A percentile compares a stretch with the other conserved stretches of the same genome.
Evolutionary conservation across 2,329 filamentous ascomycete species (phyloP).

Genomic region (Hymenoscyphus repandus): DNA sequence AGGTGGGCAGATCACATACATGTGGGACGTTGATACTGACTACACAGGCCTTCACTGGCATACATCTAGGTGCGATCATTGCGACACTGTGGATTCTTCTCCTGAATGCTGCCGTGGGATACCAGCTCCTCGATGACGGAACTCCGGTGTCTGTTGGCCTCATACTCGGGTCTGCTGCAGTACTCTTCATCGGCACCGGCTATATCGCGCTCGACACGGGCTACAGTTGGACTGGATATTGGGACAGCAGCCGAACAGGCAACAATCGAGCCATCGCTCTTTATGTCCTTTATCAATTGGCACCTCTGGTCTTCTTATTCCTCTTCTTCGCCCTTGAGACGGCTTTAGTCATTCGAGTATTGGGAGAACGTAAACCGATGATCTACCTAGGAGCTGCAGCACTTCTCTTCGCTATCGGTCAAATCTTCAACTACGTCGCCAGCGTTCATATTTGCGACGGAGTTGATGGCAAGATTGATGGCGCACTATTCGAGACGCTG

Average conservation of each 20-base stretch:
- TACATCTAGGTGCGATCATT: constrained; percentile 84
- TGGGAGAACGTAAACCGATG: constrained; percentile 91
- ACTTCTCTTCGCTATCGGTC: constrained; percentile 82
- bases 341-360: constrained; percentile 75
- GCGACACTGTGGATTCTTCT: constrained; percentile 88
- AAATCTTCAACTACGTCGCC: constrained; percentile 93
- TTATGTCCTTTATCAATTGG: constrained; percentile 90
- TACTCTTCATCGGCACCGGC: constrained; percentile 82
- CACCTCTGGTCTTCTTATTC: constrained; percentile 83
- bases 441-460: constrained; percentile 87
- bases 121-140: constrained; percentile 89
- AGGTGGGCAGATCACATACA: constrained; percentile 33
- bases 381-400: constrained; percentile 71
- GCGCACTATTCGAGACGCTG: constrained; percentile 84
- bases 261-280: constrained; percentile 75
- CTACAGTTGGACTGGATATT: constrained; percentile 77
- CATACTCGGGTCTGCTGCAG: constrained; percentile 62
- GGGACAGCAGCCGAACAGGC: constrained; percentile 52
- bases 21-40: constrained; percentile 5
- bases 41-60: constrained; percentile 72
- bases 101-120: constrained; percentile 88
- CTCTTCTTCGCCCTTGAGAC: constrained; percentile 80
- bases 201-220: constrained; percentile 96
- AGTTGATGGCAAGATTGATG: constrained; percentile 81
- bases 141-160: constrained; percentile 78